Conservation (phyloP, 306 rosid species). For the Quercus suber region DNA sequence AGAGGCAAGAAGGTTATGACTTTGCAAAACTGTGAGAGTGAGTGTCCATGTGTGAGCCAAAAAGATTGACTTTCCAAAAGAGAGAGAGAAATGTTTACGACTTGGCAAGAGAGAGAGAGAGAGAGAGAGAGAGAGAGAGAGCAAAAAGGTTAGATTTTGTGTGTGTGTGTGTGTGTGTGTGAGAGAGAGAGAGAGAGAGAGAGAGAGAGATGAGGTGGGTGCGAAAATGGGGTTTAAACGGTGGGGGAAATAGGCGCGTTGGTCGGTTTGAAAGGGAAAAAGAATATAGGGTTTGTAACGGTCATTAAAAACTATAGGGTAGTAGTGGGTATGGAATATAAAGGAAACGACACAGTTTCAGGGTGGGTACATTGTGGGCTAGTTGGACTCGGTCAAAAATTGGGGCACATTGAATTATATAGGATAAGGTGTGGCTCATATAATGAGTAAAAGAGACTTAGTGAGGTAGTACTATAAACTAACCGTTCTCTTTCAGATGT, state of each 20-base stretch:
- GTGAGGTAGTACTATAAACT: no score
- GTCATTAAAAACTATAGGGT: neutral
- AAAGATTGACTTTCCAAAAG: neutral
- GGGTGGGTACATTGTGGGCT: neutral
- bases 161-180: no score
- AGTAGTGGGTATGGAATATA: neutral
- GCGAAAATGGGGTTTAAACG: constrained; percentile 21
- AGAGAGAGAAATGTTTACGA: neutral
- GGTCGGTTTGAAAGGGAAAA: neutral
- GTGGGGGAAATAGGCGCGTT: constrained; percentile 19
- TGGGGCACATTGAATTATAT: neutral
- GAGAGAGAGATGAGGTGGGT: neutral
- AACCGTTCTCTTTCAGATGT: no score
- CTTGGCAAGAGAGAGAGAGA: neutral
- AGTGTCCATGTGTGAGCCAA: neutral
- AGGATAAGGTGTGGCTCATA: no score
- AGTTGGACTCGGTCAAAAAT: neutral
- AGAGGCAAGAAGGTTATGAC: neutral
- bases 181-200: neutral
- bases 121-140: neutral
- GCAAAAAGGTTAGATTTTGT: no score
- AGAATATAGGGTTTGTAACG: neutral
- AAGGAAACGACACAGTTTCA: neutral
- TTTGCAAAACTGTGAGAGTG: neutral
- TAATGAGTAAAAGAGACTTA: no score